A percentile compares a stretch with the other conserved stretches of the same genome.
phyloP scores from a whole-genome alignment of 495 filamentous ascomycete species.

The Penicillium waksmanii region DNA sequence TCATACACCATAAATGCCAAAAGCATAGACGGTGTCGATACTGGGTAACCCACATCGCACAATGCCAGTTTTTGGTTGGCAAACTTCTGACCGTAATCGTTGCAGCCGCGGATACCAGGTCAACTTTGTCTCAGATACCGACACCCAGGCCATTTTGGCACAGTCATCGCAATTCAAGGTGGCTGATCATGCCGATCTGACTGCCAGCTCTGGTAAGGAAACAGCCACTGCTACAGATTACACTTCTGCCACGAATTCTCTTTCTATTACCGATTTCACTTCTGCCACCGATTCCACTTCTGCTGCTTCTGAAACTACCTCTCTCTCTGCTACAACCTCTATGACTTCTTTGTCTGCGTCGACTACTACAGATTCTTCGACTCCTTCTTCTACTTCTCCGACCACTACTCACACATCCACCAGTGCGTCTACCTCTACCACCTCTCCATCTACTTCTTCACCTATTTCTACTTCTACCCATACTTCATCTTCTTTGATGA shows the following conservation, averaged over 20 bases:
- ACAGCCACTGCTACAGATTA: conserved; percentile 33
- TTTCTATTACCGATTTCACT: conserved; percentile 18
- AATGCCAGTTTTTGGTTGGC: background rate
- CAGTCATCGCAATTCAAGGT: conserved; percentile 42
- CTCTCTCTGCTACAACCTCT: conserved; percentile 16
- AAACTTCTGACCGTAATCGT: background rate
- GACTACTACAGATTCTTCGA: conserved; percentile 24
- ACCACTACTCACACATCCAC: conserved; percentile 31
- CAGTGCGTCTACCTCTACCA: conserved; percentile 31
- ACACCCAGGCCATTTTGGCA: conserved; percentile 35
- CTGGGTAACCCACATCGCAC: conserved; percentile 22
- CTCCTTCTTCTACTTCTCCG: conserved; percentile 27
- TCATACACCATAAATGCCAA: conserved; percentile 36
- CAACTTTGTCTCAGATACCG: conserved; percentile 32
- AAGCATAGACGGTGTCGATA: conserved; percentile 22
- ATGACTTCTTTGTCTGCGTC: conserved; percentile 25
- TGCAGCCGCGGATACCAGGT: conserved; percentile 38
- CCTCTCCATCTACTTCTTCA: conserved; percentile 26
- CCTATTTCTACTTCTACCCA: conserved; percentile 27
- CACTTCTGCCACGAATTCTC: conserved; percentile 15
- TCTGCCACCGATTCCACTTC: conserved; percentile 15
- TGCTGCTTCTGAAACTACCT: conserved; percentile 18
- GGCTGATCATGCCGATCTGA: conserved; percentile 20
- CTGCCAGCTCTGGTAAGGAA: conserved; percentile 38
- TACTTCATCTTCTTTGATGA: conserved; percentile 29